Conservation (phyloP, 1,139 yeast genomes). For the Eremothecium cymbalariae region DNA sequence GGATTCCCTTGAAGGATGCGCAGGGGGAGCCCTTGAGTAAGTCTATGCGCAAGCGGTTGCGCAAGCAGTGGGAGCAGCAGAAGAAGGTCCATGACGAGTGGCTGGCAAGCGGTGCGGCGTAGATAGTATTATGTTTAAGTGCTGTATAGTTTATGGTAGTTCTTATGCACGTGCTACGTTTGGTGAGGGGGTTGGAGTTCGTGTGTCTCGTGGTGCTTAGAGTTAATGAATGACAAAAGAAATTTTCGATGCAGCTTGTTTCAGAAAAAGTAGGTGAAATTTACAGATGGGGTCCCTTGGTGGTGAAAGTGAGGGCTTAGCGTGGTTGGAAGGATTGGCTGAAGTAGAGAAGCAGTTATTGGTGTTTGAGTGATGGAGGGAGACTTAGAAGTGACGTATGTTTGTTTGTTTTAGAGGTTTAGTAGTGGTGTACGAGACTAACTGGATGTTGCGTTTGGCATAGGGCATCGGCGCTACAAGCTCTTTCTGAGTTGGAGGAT, state of each 20-base stretch:
- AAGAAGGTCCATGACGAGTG: constrained; percentile 65
- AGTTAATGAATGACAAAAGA: too few species aligned
- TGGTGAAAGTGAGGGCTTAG: too few species aligned
- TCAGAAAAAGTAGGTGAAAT: too few species aligned
- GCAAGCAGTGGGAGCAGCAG: constrained; percentile 71
- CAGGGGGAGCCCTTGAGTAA: constrained; percentile 85
- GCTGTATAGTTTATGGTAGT: too few species aligned
- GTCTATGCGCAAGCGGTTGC: constrained; percentile 73
- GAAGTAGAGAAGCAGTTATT: too few species aligned
- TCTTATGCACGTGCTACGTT: too few species aligned
- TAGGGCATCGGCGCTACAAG: constrained; percentile 28
- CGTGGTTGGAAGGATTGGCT: too few species aligned
- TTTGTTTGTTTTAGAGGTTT: not conserved
- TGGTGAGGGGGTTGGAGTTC: too few species aligned
- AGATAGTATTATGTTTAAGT: not conserved
- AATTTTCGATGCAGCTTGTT: too few species aligned
- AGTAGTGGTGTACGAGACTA: not conserved
- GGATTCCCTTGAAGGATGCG: constrained; percentile 69
- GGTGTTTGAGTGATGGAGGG: not conserved
- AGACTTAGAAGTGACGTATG: constrained; percentile 4
- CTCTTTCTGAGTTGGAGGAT: constrained; percentile 48
- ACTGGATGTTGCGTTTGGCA: not conserved
- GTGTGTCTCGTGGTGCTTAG: too few species aligned
- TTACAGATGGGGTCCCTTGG: too few species aligned
- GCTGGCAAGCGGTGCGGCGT: not conserved